Conservation (phyloP, 2,329 filamentous ascomycete species). For the Ophiognomonia clavigignenti-juglandacearum region DNA sequence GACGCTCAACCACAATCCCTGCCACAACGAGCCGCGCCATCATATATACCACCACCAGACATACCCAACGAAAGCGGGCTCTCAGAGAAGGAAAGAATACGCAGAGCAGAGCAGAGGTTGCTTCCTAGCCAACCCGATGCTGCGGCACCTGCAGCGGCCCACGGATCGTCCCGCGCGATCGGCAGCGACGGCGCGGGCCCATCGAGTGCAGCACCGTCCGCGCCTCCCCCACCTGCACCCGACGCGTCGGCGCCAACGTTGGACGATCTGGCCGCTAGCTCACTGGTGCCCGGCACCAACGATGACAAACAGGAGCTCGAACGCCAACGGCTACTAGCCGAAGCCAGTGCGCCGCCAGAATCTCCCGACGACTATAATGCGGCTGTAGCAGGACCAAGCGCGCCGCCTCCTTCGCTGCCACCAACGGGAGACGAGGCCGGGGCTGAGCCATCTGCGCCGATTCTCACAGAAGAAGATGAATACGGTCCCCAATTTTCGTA, state of each 20-base stretch:
- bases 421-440: constrained; percentile 20
- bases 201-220: constrained; percentile 18
- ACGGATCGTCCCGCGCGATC: constrained; percentile 35
- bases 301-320: constrained; percentile 83
- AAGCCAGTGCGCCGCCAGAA: constrained; percentile 59
- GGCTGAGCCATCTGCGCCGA: constrained; percentile 51
- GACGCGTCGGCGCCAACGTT: constrained; percentile 40
- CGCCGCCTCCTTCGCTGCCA: constrained; percentile 9
- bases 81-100: constrained; percentile 77
- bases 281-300: constrained; percentile 22
- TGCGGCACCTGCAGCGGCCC: constrained; percentile 23
- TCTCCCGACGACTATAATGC: constrained; percentile 47
- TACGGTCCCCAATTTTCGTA: constrained; percentile 13
- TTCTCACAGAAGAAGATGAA: constrained; percentile 51
- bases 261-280: constrained; percentile 34
- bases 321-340: constrained; percentile 55
- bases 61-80: constrained; percentile 55
- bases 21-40: constrained; percentile 29
- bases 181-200: constrained; percentile 37
- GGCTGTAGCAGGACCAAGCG: constrained; percentile 17
- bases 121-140: constrained; percentile 73
- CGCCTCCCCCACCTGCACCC: constrained; percentile 1
- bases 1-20: constrained; percentile 29
- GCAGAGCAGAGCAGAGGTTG: constrained; percentile 71
- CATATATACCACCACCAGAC: constrained; percentile 55